These are phyloP conservation scores for Eucalyptus pauciflora DNA, from an alignment of 345 rosid species.

Conservation along the genomic window DNA sequence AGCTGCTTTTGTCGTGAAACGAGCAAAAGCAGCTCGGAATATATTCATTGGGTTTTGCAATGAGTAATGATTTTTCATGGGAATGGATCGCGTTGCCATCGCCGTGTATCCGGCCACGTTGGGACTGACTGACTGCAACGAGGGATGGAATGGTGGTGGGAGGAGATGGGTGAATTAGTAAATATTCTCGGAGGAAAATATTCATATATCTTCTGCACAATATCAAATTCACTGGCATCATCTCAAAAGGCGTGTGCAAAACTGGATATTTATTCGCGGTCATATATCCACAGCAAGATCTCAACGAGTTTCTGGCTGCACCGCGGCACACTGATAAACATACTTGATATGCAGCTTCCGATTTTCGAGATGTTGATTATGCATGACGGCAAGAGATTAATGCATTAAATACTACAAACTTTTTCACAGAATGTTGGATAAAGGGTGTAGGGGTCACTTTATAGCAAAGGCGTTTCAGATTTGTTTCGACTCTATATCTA, in stretches of 20 bases:
- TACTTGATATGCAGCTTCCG: background rate
- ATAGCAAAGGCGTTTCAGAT: background rate
- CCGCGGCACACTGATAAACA: background rate
- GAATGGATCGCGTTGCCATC: background rate
- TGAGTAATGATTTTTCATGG: background rate
- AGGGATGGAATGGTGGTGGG: background rate
- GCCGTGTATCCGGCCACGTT: background rate
- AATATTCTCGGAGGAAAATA: background rate
- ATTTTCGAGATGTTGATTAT: background rate
- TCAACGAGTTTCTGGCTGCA: background rate
- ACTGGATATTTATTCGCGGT: background rate
- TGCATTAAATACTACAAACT: background rate
- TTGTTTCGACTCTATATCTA: background rate
- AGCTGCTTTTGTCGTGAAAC: background rate
- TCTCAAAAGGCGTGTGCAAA: background rate
- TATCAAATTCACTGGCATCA: background rate
- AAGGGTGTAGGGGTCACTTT: background rate
- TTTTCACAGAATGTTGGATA: background rate
- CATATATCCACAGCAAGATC: background rate
- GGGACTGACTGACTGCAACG: background rate
- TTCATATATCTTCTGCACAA: background rate
- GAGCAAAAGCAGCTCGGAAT: background rate
- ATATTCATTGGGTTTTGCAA: background rate
- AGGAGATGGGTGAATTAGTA: background rate
- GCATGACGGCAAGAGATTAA: background rate